Base-by-base conservation (phyloP, 75 land plant species). In the Ceratopteris richardii region DNA sequence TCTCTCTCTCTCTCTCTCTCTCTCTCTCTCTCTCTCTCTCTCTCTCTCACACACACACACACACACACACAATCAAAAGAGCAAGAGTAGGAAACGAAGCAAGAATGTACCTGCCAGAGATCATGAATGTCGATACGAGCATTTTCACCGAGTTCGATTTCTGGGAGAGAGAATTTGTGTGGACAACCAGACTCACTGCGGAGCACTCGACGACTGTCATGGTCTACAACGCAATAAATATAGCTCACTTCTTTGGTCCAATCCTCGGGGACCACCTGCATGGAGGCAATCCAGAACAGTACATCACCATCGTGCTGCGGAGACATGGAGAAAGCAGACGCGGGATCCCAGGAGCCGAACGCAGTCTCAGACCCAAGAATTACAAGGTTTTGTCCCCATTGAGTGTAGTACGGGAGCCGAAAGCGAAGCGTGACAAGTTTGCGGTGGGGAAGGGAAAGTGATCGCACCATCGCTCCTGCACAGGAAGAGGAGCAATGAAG, bases 381-480 rank as follows among this genome's bases (percentile, higher is more conserved):
- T 31, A 85, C 58, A 23, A 94, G 58, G 61, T 74, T 79, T 62
- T 94, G 82, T n/a, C 98, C 98, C 95, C 98, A 94, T 29, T 81
- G 78, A 36, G 95, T 94, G 36, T 51, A 80, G 65, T 85, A 89
- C 2, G 96, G 87, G 18, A 93, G 17, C 26, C 75, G 78, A 65
- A 93, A 88, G 23, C 70, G 54, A 50, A 92, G 39, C 29, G 48
- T 80, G 21, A 80, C 73, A 1, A 75, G 50, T 37, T 65, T 77
- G 18, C 51, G 16, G 14, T 9, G 37, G 37, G 7, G 37, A 9
- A 9, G 7, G 9, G 37, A 9, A 9, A 33, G 37, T 3, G 37
- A 33, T 33, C 9, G 37, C 37, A 9, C 37, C 37, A 33, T 33
- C 3, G 37, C 37, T 33, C 37, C 9, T 33, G 3, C 9, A 33